These are phyloP conservation scores for Macrotyloma uniflorum DNA, from an alignment of 306 rosid genomes.

Conservation along the genomic window DNA sequence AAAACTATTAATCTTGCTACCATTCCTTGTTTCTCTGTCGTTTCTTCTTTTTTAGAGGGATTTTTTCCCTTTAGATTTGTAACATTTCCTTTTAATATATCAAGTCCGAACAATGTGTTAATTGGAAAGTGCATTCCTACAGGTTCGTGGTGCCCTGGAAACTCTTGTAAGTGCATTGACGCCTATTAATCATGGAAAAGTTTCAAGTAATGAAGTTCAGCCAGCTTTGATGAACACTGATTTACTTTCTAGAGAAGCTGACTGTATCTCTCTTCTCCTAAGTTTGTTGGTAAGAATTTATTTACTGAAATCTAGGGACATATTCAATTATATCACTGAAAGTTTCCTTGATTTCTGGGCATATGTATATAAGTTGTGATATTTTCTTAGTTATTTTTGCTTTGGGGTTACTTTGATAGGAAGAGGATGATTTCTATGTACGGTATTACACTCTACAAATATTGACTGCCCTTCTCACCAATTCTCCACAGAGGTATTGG, in stretches of 20 bases:
- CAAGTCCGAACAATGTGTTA: constrained; percentile 28
- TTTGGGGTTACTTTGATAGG: constrained; percentile 47
- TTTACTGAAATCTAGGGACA: no score
- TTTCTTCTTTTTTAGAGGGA: not conserved
- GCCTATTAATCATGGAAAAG: constrained; percentile 69
- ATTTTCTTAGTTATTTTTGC: not conserved
- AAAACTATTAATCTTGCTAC: not conserved
- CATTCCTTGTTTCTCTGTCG: constrained; percentile 1
- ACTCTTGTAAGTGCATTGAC: constrained; percentile 82
- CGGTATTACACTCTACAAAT: constrained; percentile 88
- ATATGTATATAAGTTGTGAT: not conserved
- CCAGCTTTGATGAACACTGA: constrained; percentile 79
- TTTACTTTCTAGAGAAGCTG: constrained; percentile 81
- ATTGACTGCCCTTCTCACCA: constrained; percentile 82
- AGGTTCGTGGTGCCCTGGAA: constrained; percentile 88
- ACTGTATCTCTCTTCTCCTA: constrained; percentile 75
- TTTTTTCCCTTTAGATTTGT: not conserved
- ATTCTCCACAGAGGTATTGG: constrained; percentile 70
- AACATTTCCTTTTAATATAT: not conserved
- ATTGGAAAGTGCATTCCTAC: constrained; percentile 30
- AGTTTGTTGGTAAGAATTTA: constrained; percentile 70
- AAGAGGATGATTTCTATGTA: constrained; percentile 90
- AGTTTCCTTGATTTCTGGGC: constrained; percentile 11
- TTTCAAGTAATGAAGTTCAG: constrained; percentile 66
- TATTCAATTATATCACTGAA: not conserved